phyloP scores from a whole-genome alignment of 2,329 filamentous ascomycete genomes.

The Trichoderma breve region DNA sequence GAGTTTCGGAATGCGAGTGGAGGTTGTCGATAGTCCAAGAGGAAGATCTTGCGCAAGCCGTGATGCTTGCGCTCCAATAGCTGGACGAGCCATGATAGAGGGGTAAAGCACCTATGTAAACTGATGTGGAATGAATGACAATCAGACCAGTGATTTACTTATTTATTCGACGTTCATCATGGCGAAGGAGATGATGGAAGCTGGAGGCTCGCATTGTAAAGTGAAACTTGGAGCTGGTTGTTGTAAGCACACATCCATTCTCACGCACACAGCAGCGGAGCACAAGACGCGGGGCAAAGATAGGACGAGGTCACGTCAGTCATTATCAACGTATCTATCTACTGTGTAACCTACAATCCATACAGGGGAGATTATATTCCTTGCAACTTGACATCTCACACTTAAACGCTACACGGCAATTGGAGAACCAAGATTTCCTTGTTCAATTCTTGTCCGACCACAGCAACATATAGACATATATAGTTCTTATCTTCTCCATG shows the following conservation, averaged over 20 bases:
- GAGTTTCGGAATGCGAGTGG: constrained; percentile 48
- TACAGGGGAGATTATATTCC: neutral
- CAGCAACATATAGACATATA: neutral
- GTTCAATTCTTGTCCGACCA: neutral
- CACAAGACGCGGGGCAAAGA: constrained; percentile 5
- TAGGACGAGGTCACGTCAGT: neutral
- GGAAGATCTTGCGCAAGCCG: constrained; percentile 36
- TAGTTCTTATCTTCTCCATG: neutral
- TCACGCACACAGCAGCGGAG: neutral
- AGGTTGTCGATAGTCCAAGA: constrained; percentile 32
- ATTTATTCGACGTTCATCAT: neutral
- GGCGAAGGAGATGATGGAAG: neutral
- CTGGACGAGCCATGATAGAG: constrained; percentile 23
- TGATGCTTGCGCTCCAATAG: constrained; percentile 30
- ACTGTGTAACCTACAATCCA: neutral
- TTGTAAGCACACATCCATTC: neutral
- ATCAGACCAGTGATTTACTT: neutral
- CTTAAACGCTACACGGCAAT: neutral
- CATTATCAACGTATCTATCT: neutral
- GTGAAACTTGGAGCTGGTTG: neutral
- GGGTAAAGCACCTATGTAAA: neutral
- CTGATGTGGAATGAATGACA: neutral
- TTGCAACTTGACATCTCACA: neutral
- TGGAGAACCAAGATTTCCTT: neutral
- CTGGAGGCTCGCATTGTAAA: neutral